Percentiles rank a stretch among this genome's conserved stretches.
phyloP scores from a whole-genome alignment of 163 green algal species.

The Dunaliella salina region DNA sequence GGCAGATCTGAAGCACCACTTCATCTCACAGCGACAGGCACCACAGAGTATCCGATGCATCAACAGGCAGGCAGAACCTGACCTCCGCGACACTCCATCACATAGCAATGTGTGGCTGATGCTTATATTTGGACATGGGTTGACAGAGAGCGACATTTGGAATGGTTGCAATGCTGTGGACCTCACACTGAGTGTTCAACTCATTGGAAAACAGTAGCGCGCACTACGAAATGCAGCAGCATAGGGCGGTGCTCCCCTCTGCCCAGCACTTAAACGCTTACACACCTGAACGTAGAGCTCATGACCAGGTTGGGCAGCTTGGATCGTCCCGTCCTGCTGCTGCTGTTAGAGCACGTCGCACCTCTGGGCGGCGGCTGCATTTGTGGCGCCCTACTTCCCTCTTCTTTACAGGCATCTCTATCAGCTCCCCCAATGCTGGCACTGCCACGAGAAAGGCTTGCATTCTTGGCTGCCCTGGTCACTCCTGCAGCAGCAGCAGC shows the following conservation, averaged over 20 bases:
- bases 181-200: too few relatives aligned
- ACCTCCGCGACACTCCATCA: too few relatives aligned
- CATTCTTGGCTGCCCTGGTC: neutral
- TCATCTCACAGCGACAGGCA: too few relatives aligned
- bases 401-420: neutral
- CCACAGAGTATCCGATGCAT: too few relatives aligned
- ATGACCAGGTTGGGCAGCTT: slow-evolving; percentile 2
- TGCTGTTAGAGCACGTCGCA: neutral
- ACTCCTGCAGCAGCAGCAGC: neutral
- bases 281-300: neutral
- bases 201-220: too few relatives aligned
- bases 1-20: too few relatives aligned
- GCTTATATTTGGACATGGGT: too few relatives aligned
- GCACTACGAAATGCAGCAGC: neutral
- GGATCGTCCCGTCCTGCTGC: neutral
- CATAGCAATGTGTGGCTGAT: too few relatives aligned
- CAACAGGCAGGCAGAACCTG: too few relatives aligned
- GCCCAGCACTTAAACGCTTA: neutral
- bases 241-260: neutral
- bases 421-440: neutral
- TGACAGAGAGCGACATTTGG: too few relatives aligned
- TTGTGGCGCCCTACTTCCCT: neutral
- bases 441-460: neutral
- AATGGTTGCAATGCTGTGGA: too few relatives aligned
- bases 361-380: neutral